Percentiles rank a stretch among this genome's conserved stretches.
Conservation (phyloP, 257 asterid genomes). For the Asclepias syriaca region DNA sequence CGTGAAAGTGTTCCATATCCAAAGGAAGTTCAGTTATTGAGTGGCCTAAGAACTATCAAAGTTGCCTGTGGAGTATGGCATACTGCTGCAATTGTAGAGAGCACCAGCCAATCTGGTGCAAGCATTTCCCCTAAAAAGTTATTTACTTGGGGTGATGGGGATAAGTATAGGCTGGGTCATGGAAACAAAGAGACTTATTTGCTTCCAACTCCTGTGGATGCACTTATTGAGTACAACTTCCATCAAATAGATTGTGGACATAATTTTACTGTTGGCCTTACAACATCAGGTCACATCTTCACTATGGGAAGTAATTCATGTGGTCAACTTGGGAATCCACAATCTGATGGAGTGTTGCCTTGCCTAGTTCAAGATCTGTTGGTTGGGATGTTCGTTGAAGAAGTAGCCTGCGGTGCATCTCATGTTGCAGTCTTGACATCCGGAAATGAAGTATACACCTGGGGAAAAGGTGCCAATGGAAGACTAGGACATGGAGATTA, state of each 20-base stretch:
- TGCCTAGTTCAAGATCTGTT: constrained; percentile 66
- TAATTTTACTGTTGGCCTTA: constrained; percentile 58
- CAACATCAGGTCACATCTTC: constrained; percentile 82
- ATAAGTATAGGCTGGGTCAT: constrained; percentile 72
- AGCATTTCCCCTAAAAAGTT: constrained; percentile 56
- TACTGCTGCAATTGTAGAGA: constrained; percentile 86
- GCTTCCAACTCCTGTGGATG: constrained; percentile 69
- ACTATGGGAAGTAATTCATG: constrained; percentile 64
- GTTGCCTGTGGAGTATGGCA: constrained; percentile 94
- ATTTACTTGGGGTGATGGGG: constrained; percentile 98
- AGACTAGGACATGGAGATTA: constrained; percentile 83
- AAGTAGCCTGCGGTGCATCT: constrained; percentile 65
- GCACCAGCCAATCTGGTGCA: constrained; percentile 44
- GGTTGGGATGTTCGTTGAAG: constrained; percentile 93
- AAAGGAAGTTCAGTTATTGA: constrained; percentile 59
- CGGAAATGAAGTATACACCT: constrained; percentile 71
- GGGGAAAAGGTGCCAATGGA: constrained; percentile 93
- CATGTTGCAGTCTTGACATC: constrained; percentile 84
- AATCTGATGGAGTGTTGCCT: constrained; percentile 67
- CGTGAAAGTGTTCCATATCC: constrained; percentile 54
- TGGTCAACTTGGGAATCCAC: constrained; percentile 81
- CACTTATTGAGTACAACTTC: constrained; percentile 75
- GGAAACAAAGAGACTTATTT: constrained; percentile 69
- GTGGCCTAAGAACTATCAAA: constrained; percentile 58
- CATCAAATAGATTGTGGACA: constrained; percentile 82